Base-by-base conservation (phyloP, 1,284 basidiomycete genomes). In the Cutaneotrichosporon sp. region DNA sequence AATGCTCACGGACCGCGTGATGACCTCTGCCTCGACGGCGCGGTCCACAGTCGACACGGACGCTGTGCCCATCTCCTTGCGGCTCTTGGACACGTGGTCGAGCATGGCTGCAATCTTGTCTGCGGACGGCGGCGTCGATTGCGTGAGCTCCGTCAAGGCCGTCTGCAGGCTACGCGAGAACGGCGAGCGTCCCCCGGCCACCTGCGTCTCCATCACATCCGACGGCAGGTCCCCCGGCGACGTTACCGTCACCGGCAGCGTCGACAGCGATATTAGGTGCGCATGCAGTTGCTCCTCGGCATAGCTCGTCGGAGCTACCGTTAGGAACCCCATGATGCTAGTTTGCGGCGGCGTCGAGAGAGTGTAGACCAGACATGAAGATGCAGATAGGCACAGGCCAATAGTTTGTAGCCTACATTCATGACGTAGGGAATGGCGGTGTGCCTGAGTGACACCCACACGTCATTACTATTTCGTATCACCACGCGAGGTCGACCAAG, bases 1-100 rank as follows among this genome's bases (percentile, higher is more conserved):
- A 30, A 74, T 62, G 10, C 67, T 71, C 30, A 72, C 67, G n/a
- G 69, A 67, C 38, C 73, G 51, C 15, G 67, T 68, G 22, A 75
- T 51, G 37, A 75, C 64, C 52, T 74, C 72, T 0, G 59, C 60
- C 56, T 72, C 67, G 13, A 70, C 56, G 0, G 67, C 60, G 22
- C 52, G 47, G 53, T 73, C 70, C 15, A 69, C 51, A 48, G 62
- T 61, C 14, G 40, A 42, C 26, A 15, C 38, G 12, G 23, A 14
- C 33, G 37, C 23, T 8, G 43, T 43, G 49, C 26, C 39, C 8
- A 35, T 18, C 30, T 46, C 37, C 40, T 10, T 17, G n/a, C 14
- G n/a, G 46, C 38, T 49, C 18, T 42, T 12, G 8, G 23, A 26
- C 10, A 40, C 33, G 39, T 40, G 57, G 21, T 66, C 36, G 12